Evolutionary conservation across 139 green algal species (phyloP).

Genomic region (Chlorella ohadii): DNA sequence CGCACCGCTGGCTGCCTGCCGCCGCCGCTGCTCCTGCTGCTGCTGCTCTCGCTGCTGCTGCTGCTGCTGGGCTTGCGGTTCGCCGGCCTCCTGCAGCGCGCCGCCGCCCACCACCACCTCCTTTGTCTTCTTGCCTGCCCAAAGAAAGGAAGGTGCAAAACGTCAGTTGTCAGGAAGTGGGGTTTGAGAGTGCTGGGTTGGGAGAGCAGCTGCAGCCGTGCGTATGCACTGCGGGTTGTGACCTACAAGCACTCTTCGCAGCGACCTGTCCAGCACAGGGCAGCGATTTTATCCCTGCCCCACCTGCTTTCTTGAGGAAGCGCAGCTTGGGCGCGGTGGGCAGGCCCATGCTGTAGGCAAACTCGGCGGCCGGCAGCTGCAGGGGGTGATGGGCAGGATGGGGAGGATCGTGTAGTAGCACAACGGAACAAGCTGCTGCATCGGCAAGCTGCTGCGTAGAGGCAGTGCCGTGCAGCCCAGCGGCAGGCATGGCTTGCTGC

Average conservation of each 20-base stretch:
- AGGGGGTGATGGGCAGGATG: neutral
- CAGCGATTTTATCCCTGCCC: neutral
- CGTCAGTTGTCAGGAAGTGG: too few species aligned
- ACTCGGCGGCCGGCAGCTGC: conserved; percentile 78
- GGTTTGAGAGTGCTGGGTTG: too few species aligned
- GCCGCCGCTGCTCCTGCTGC: neutral
- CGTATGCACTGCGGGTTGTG: too few species aligned
- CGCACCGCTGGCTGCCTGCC: neutral
- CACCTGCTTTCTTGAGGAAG: conserved; percentile 71
- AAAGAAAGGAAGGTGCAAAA: neutral
- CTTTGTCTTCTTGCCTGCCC: conserved; percentile 15
- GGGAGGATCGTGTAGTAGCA: too few species aligned
- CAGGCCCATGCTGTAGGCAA: conserved; percentile 83
- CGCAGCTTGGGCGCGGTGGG: conserved; percentile 81
- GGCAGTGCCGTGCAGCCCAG: too few species aligned
- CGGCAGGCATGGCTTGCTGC: too few species aligned
- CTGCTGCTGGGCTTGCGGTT: conserved; percentile 23
- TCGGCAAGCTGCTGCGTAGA: too few species aligned
- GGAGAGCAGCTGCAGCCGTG: too few species aligned
- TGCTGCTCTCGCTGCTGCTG: conserved; percentile 24
- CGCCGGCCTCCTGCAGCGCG: neutral
- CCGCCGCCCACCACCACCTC: conserved; percentile 32
- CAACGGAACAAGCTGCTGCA: too few species aligned
- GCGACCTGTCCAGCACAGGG: too few species aligned
- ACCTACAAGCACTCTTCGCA: too few species aligned